Base-by-base conservation (phyloP, 2,329 filamentous ascomycete genomes). In the Paracamarosporium sp. region DNA sequence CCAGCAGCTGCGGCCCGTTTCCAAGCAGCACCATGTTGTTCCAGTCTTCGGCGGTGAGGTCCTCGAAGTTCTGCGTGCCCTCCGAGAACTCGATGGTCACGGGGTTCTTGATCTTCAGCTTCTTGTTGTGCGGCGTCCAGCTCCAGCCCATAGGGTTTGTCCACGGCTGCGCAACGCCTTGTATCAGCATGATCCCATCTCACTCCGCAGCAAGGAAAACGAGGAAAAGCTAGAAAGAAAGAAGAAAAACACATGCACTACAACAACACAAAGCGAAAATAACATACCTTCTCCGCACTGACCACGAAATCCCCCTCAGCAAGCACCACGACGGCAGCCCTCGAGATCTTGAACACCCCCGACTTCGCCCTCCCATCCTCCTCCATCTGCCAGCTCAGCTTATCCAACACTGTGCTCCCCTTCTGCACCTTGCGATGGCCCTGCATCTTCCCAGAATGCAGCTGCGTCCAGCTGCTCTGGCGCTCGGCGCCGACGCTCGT, bases 321-420 rank as follows among this genome's bases (percentile, higher is more conserved):
- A 24, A 27, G 5, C 28, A 47, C 44, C 44, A 47, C 44, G 5
- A 20, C 44, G 7, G 28, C 44, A 24, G 44, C 44, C 28, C 44
- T 47, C 13, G 8, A 15, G n/a, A 47, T 47, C 28, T 31, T 47
- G 15, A 31, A 31, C 17, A 47, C 44, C 28, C 44, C 44, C 9
- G 24, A 15, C 28, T 47, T 47, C 25, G 44, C 44, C n/a, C 44
- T 28, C n/a, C 44, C 44, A 47, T 47, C 44, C 28, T 47, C 44
- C 20, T 47, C 44, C 44, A 47, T 47, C 44, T 47, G 44, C n/a
- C 22, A 47, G 31, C 20, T 30, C 24, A 47, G 20, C 25, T 24
- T 28, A 20, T 48, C 28, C 27, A 30, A 11, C 28, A 22, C 24
- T 17, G 11, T 28, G 24, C 45, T 48, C 30, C 45, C 45, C 20